Percentiles rank a stretch among this genome's conserved stretches.
Conservation (phyloP, 352 stramenopile species). For the Phytophthora brassicae region DNA sequence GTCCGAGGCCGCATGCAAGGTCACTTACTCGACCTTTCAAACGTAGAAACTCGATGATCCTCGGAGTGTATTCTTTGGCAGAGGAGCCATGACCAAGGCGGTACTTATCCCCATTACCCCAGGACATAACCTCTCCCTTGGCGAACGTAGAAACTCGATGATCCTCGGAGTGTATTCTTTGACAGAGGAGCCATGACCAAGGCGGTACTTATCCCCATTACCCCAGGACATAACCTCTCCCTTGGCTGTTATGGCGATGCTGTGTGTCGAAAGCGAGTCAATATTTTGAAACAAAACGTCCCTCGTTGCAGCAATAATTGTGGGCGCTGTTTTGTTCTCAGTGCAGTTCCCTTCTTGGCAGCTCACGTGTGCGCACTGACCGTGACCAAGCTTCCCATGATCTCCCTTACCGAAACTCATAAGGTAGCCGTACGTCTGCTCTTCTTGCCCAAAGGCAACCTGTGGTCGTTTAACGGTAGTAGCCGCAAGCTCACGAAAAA, state of each 20-base stretch:
- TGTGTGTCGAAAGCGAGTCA: constrained; percentile 85
- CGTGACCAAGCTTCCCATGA: constrained; percentile 82
- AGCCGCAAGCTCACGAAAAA: constrained; percentile 46
- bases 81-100: constrained; percentile 73
- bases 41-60: constrained; percentile 59
- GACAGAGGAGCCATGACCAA: constrained; percentile 68
- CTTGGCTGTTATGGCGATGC: constrained; percentile 63
- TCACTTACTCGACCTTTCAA: constrained; percentile 61
- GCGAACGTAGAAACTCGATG: constrained; percentile 57
- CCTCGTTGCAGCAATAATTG: constrained; percentile 54
- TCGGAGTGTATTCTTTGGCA: constrained; percentile 70
- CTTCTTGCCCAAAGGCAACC: constrained; percentile 29
- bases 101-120: constrained; percentile 86
- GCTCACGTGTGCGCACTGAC: constrained; percentile 59
- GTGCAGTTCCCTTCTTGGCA: constrained; percentile 82
- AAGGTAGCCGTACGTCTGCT: constrained; percentile 44
- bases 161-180: constrained; percentile 73
- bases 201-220: constrained; percentile 82
- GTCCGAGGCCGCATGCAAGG: constrained; percentile 64
- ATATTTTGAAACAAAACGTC: constrained; percentile 64
- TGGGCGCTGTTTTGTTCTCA: constrained; percentile 77
- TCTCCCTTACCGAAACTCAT: constrained; percentile 87
- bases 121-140: constrained; percentile 72
- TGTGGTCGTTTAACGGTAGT: constrained; percentile 30
- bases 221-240: constrained; percentile 80